phyloP scores from a whole-genome alignment of 2,329 filamentous ascomycete species.

The Rasamsonia emersonii region DNA sequence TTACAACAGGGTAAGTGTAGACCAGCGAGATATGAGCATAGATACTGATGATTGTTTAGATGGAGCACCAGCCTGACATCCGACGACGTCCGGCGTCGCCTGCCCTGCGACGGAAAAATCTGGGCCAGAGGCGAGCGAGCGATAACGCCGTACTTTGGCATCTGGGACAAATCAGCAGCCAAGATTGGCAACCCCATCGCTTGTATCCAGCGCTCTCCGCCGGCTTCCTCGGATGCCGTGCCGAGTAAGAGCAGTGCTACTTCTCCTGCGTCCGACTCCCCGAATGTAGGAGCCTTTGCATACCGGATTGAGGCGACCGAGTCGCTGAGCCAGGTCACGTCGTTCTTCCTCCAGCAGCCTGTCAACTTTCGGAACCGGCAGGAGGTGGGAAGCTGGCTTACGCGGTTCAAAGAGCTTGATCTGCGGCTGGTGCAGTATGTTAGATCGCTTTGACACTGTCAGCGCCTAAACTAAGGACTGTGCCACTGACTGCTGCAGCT shows the following conservation, averaged over 20 bases:
- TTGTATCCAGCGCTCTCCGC: slow-evolving; percentile 11
- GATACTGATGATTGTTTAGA: no score
- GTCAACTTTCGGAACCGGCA: slow-evolving; percentile 33
- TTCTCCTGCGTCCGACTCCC: slow-evolving; percentile 26
- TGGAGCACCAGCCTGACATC: slow-evolving; percentile 31
- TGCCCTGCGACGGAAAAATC: slow-evolving; percentile 34
- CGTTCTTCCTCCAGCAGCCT: slow-evolving; percentile 38
- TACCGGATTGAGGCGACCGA: slow-evolving; percentile 28
- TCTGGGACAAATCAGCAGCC: slow-evolving; percentile 35
- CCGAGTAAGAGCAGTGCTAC: slow-evolving; percentile 2
- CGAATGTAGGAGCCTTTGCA: slow-evolving; percentile 38
- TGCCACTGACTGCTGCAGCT: slow-evolving; percentile 17
- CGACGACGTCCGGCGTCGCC: slow-evolving; percentile 29
- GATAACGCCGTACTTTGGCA: slow-evolving; percentile 37
- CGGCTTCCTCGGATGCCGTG: background rate
- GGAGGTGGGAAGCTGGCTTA: slow-evolving; percentile 38
- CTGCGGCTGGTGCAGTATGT: slow-evolving; percentile 21
- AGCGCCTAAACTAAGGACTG: background rate
- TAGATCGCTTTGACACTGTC: background rate
- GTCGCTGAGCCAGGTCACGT: slow-evolving; percentile 37
- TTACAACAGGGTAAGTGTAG: slow-evolving; percentile 24
- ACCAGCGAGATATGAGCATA: background rate
- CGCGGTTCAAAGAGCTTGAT: slow-evolving; percentile 42
- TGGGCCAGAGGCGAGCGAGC: slow-evolving; percentile 36
- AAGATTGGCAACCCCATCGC: slow-evolving; percentile 34